These are phyloP conservation scores for Saccharum spontaneum DNA, from an alignment of 176 grass and related monocot genomes.

Conservation along the genomic window DNA sequence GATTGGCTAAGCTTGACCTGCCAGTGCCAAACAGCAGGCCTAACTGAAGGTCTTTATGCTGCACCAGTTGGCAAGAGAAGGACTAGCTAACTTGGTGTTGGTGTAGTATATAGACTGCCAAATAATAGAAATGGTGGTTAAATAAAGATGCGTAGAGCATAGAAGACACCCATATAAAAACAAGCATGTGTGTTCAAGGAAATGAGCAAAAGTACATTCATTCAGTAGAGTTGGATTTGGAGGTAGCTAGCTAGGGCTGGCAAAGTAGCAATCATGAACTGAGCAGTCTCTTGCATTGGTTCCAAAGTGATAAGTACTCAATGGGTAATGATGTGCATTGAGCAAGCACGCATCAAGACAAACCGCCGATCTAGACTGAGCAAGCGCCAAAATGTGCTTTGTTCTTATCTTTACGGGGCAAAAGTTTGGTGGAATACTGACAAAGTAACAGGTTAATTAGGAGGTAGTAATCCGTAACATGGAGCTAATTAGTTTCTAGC, in stretches of 20 bases:
- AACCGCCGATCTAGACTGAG: not conserved
- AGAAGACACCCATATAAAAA: not conserved
- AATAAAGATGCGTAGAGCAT: not conserved
- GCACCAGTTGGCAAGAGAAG: conserved; percentile 16
- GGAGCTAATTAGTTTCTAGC: too few relatives aligned
- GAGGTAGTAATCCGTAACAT: too few relatives aligned
- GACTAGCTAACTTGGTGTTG: not conserved
- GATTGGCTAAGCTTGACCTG: conserved; percentile 9
- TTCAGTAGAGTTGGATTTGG: not conserved
- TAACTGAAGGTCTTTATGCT: conserved; percentile 22
- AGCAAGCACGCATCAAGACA: not conserved
- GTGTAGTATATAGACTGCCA: not conserved
- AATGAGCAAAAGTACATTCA: not conserved
- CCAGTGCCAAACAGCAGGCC: conserved; percentile 30
- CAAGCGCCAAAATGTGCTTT: conserved; percentile 6
- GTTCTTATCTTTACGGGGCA: not conserved
- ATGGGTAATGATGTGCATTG: conserved; percentile 24
- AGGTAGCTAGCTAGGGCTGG: not conserved
- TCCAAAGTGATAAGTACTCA: not conserved
- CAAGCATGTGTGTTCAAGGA: not conserved
- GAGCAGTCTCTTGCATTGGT: not conserved
- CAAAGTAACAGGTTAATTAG: not conserved
- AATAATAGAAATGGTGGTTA: not conserved
- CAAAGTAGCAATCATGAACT: conserved; percentile 11
- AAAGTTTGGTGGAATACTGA: not conserved